Evolutionary conservation across 805 yeast genomes (phyloP), one percentile per base, ranked within the genome.

Genomic region (Myxozyma kluyveri): DNA sequence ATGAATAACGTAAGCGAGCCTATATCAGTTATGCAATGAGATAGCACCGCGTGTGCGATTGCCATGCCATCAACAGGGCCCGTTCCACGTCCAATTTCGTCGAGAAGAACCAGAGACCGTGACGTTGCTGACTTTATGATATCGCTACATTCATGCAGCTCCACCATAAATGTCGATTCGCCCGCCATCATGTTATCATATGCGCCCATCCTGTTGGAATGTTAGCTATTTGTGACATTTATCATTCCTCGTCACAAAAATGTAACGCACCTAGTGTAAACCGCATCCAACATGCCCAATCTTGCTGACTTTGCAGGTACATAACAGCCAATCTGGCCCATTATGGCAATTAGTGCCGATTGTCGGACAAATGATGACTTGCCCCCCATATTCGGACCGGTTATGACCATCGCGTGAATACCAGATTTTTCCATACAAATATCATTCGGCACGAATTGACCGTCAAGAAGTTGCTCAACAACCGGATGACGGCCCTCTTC

Each of bases 331-430:
- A 86, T 73, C 65, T 87, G 96, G 1, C 85, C 80, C 84, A 87
- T 77, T 6, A 87, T 78, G 9, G 79, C 81, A 9, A 80, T 70
- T 12, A 88, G 67, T 0, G 93, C 95, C 9, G 85, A 75, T 56
- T 85, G 88, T 46, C 86, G 76, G 14, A 85, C 87, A 61, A 81
- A 82, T 0, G 88, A 81, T 4, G 89, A 83, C 65, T 87, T 87
- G 3, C 95, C 95, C 7, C 95, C 95, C 62, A 59, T 59, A 60
- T 86, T 86, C 0, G 95, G 93, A 0, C 95, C 96, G 0, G 95
- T 86, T 21, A 89, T 78, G 14, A 89, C 74, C 49, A 82, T 71
- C 0, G 79, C 77, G 31, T 88, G 73, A 12, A 79, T 74, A 2
- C 71, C 65, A n/a, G 69, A 63, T 4, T 69, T 63, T 4, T 72